These are phyloP conservation scores for Podaxis sp. DNA, from an alignment of 768 basidiomycete genomes.

Conservation along the genomic window DNA sequence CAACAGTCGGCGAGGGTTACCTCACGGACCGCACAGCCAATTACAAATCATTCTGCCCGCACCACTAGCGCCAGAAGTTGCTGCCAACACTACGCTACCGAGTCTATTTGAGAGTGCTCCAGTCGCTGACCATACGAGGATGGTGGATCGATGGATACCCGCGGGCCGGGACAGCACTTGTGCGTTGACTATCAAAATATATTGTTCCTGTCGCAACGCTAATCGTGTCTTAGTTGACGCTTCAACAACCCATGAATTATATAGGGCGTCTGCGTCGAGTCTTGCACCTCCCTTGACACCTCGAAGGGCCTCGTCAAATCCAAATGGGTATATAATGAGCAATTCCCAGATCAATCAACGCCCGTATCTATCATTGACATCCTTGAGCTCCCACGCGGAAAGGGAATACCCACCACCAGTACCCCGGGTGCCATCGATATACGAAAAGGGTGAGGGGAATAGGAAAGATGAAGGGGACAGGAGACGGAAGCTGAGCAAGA, in stretches of 20 bases:
- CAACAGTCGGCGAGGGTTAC: conserved; percentile 46
- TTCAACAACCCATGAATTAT: neutral
- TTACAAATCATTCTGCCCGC: conserved; percentile 67
- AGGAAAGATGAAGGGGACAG: neutral
- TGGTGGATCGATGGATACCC: conserved; percentile 25
- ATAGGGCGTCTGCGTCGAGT: neutral
- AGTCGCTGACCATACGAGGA: conserved; percentile 16
- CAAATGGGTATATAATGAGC: too few relatives aligned
- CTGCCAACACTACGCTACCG: neutral
- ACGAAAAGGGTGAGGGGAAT: neutral
- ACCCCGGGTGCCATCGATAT: conserved; percentile 16
- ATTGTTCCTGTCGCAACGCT: neutral
- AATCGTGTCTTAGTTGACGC: neutral
- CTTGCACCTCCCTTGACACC: neutral
- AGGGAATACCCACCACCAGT: conserved; percentile 1
- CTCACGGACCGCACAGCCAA: conserved; percentile 56
- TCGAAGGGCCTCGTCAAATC: neutral
- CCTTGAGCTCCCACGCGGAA: neutral
- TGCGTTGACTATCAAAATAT: neutral
- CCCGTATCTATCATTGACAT: neutral
- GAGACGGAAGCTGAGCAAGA: neutral
- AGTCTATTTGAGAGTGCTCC: neutral
- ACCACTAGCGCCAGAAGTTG: conserved; percentile 45
- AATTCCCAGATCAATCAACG: neutral
- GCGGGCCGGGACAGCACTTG: conserved; percentile 2